Conservation (phyloP, 768 basidiomycete species). For the Tylopilus sp. region DNA sequence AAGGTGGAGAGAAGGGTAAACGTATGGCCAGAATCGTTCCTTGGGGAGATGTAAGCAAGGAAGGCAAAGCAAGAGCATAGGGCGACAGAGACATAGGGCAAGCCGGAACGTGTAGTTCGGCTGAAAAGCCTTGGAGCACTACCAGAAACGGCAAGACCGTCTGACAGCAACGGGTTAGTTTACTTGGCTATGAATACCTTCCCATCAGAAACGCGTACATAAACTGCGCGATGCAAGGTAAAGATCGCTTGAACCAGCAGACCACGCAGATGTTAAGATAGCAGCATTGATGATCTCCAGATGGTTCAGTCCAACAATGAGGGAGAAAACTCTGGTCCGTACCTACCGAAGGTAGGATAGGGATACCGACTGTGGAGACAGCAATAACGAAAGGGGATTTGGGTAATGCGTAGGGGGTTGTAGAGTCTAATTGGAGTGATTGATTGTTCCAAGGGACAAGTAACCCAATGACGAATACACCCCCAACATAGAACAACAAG, state of each 20-base stretch:
- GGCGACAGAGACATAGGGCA: not conserved
- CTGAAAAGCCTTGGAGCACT: conserved; percentile 43
- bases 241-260: conserved; percentile 4
- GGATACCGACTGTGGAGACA: not conserved
- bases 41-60: conserved; percentile 41
- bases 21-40: conserved; percentile 32
- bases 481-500: conserved; percentile 4
- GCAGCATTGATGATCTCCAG: conserved; percentile 4
- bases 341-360: not conserved
- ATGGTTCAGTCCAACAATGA: not conserved
- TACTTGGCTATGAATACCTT: no score
- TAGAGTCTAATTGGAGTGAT: conserved; percentile 18
- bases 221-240: conserved; percentile 7
- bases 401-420: no score
- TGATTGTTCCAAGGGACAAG: conserved; percentile 1
- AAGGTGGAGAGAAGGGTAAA: conserved; percentile 41
- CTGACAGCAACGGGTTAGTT: conserved; percentile 30
- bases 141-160: conserved; percentile 50
- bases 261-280: conserved; percentile 4
- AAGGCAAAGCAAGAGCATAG: conserved; percentile 31
- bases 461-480: conserved; percentile 2
- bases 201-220: not conserved
- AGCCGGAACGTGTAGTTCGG: not conserved
- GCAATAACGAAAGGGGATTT: conserved; percentile 1
- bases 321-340: no score